Evolutionary conservation across 169 alveolate genomes (phyloP), one percentile per base, ranked within the genome.

Genomic region (Plasmodium fragile): DNA sequence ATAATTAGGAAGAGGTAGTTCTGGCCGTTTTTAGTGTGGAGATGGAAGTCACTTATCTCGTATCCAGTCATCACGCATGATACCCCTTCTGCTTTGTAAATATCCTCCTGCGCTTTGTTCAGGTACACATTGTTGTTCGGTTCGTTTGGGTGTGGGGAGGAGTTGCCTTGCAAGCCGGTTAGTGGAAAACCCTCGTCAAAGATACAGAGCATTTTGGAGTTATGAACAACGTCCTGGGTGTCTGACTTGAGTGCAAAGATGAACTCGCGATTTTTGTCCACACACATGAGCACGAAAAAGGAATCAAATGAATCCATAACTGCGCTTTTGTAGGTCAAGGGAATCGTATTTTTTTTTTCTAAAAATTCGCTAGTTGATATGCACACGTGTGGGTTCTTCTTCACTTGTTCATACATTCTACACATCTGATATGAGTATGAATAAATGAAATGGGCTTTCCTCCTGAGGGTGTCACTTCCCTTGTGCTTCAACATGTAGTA

Each of bases 161-260:
- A 7, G 32, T 6, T 18, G 0, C 53, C 22, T 83, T 83, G 45
- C 59, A 49, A 16, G 22, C 59, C 22, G 22, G 16, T 13, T 49
- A 49, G 25, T 3, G 59, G 22, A 49, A 22, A 49, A 36, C 70
- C n/a, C 7, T 89, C 89, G 18, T 91, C 94, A 70, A 91, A 91
- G 34, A 91, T 77, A 25, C 94, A 91, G 7, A 91, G 7, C 90
- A 91, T 73, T 69, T 91, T 91, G n/a, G 82, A 3, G 71, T 53
- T 91, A 11, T 91, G 91, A 1, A 91, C 94, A n/a, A 91, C 82
- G 34, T 80, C 82, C 75, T 53, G 16, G 22, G 36, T 91, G 55
- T 91, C 92, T 7, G 94, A 91, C 36, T 91, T 91, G 32, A 91
- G 59, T 4, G 59, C 92, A 43, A 91, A 91, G n/a, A 91, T 45